A percentile compares a stretch with the other conserved stretches of the same genome.
phyloP scores from a whole-genome alignment of 805 yeast species.

The Wickerhamomyces pijperi region DNA sequence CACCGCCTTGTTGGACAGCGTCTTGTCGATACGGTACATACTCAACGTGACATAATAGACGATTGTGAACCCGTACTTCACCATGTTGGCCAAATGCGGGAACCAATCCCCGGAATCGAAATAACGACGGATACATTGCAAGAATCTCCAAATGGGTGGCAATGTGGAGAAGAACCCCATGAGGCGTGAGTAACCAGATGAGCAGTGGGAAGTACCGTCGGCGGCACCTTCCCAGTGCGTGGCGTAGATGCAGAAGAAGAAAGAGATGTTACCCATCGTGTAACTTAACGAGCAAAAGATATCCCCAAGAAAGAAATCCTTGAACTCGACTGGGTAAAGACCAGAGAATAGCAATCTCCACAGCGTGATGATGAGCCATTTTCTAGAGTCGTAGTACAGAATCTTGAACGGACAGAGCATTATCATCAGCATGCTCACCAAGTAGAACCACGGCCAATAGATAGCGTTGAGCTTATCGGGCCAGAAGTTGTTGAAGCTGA shows the following conservation, averaged over 20 bases:
- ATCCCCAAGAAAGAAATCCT: constrained; percentile 91
- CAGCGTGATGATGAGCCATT: constrained; percentile 64
- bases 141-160: constrained; percentile 83
- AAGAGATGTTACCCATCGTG: constrained; percentile 72
- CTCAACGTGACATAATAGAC: constrained; percentile 65
- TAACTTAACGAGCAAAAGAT: constrained; percentile 82
- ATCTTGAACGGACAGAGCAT: constrained; percentile 53
- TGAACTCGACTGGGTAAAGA: constrained; percentile 86
- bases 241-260: constrained; percentile 76
- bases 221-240: constrained; percentile 53
- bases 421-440: constrained; percentile 37
- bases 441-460: constrained; percentile 72
- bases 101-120: constrained; percentile 92
- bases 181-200: constrained; percentile 61
- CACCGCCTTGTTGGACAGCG: constrained; percentile 28
- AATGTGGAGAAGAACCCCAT: constrained; percentile 80
- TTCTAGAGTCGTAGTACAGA: constrained; percentile 50
- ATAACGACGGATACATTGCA: constrained; percentile 87
- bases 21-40: constrained; percentile 58
- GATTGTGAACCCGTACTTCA: constrained; percentile 60
- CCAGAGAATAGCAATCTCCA: constrained; percentile 76
- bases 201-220: constrained; percentile 42
- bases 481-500: constrained; percentile 66
- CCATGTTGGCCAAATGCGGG: constrained; percentile 87
- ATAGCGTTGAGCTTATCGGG: constrained; percentile 46